Evolutionary conservation across 345 rosid species (phyloP).

Genomic region (Moricandia arvensis): DNA sequence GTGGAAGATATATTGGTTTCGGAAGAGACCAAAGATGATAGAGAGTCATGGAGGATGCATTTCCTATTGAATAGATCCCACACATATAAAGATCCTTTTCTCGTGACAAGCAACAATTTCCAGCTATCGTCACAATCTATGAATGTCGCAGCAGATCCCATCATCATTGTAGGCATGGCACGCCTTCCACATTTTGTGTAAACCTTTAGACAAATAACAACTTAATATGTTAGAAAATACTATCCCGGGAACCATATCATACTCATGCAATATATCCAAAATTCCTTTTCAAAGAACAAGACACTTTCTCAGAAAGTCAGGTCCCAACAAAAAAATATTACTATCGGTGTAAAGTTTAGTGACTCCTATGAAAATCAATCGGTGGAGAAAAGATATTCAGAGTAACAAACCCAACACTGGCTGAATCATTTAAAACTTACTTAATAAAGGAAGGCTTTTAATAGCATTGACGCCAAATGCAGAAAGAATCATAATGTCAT

Average conservation of each 20-base stretch:
- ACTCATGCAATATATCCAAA: background rate
- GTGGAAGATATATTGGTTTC: conserved; percentile 54
- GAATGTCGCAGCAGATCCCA: conserved; percentile 92
- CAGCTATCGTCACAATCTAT: conserved; percentile 90
- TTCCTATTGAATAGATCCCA: conserved; percentile 84
- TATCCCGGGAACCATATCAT: background rate
- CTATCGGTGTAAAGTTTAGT: background rate
- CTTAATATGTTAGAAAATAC: conserved; percentile 5
- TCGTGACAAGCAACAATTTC: conserved; percentile 85
- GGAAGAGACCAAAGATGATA: conserved; percentile 66
- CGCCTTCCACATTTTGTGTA: conserved; percentile 97
- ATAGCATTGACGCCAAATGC: conserved; percentile 5
- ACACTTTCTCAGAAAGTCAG: conserved; percentile 6
- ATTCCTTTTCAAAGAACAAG: conserved; percentile 1
- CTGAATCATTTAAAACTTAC: background rate
- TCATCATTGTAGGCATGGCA: conserved; percentile 91
- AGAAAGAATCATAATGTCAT: background rate
- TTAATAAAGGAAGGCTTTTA: background rate
- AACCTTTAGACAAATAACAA: conserved; percentile 49
- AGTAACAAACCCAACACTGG: background rate
- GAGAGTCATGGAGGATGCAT: conserved; percentile 77
- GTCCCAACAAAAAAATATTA: conserved; percentile 7
- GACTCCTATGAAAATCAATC: background rate
- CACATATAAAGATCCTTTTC: conserved; percentile 75
- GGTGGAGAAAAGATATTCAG: background rate